Percentiles rank a stretch among this genome's conserved stretches.
These are phyloP conservation scores for Paecilomyces niveus DNA, from an alignment of 2,329 filamentous ascomycete genomes.

Conservation along the genomic window DNA sequence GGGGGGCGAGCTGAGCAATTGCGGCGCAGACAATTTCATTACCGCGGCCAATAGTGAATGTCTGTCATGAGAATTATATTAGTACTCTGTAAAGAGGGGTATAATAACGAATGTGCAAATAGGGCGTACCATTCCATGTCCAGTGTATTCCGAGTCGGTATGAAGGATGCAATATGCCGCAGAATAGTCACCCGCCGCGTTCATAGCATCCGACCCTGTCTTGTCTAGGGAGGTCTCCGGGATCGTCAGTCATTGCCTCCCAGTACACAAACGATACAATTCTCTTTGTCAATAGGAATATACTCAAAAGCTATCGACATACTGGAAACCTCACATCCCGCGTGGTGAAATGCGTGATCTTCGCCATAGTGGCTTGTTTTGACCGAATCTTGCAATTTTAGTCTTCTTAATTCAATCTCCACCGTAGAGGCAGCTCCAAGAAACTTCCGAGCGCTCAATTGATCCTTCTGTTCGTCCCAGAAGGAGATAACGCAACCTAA, in stretches of 20 bases:
- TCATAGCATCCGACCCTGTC: constrained; percentile 97
- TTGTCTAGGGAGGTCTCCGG: constrained; percentile 78
- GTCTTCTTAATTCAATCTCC: neutral
- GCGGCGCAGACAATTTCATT: constrained; percentile 89
- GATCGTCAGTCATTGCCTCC: constrained; percentile 2
- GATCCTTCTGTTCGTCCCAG: neutral
- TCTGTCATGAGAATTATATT: constrained; percentile 17
- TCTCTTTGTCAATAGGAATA: neutral
- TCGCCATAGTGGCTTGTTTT: constrained; percentile 40
- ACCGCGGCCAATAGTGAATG: constrained; percentile 55
- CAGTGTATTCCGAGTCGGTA: constrained; percentile 56
- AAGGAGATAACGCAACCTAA: neutral
- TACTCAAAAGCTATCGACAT: constrained; percentile 14
- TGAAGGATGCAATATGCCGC: constrained; percentile 88
- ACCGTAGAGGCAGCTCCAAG: neutral
- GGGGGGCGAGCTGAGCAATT: constrained; percentile 69
- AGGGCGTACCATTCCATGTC: constrained; percentile 35
- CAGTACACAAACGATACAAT: constrained; percentile 4
- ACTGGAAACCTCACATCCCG: constrained; percentile 68
- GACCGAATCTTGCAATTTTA: neutral
- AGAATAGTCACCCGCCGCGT: constrained; percentile 86
- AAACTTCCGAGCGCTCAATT: neutral
- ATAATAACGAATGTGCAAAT: constrained; percentile 1
- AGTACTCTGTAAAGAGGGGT: neutral
- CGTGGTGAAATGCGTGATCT: constrained; percentile 64